Base-by-base conservation (phyloP, 805 yeast species). In the Cyberlindnera mycetangii region DNA sequence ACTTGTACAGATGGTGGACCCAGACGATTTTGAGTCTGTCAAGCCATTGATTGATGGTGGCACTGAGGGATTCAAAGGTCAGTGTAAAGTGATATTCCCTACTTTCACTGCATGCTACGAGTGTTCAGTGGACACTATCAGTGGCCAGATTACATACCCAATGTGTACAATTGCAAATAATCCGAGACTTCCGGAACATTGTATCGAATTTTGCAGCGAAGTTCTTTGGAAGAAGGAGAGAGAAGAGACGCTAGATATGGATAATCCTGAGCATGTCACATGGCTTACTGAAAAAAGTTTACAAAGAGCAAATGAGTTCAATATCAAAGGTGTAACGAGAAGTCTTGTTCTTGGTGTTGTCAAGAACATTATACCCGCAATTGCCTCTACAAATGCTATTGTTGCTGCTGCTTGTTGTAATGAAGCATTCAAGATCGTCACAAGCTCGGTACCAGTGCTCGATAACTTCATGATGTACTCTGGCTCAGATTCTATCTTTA, bases 121-220 rank as follows among this genome's bases (percentile, higher is more conserved):
- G 61, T 92, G 99, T 58, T 85, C 96, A 5, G 68, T 87, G 42
- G 85, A 83, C 47, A 75, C 95, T 62, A 69, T 89, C 33, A 78
- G 86, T 10, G 69, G 73, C 4, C 62, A 68, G 20, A 73, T 74
- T 1, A 82, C 89, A 0, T 87, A 81, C 54, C 97, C 98, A 2
- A 81, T 92, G 52, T 93, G 98, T 64, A 93, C 98, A 0, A 83
- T 93, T 41, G 95, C 97, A 2, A 85, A 89, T 47, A 89, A 93
- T 8, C 98, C 98, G n/a, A 67, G 98, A 48, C 65, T 89, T 8
- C 93, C 97, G 0, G 97, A 90, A 55, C 98, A 92, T 64, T 89
- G 97, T 56, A 82, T 92, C 9, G 96, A 90, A 61, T 92, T 93
- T 85, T 89, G 92, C 1, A 78, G 80, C 47, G 83, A 81, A 25